A percentile compares a stretch with the other conserved stretches of the same genome.
These are phyloP conservation scores for Diaporthe citriasiana DNA, from an alignment of 2,329 filamentous ascomycete genomes.

Conservation along the genomic window DNA sequence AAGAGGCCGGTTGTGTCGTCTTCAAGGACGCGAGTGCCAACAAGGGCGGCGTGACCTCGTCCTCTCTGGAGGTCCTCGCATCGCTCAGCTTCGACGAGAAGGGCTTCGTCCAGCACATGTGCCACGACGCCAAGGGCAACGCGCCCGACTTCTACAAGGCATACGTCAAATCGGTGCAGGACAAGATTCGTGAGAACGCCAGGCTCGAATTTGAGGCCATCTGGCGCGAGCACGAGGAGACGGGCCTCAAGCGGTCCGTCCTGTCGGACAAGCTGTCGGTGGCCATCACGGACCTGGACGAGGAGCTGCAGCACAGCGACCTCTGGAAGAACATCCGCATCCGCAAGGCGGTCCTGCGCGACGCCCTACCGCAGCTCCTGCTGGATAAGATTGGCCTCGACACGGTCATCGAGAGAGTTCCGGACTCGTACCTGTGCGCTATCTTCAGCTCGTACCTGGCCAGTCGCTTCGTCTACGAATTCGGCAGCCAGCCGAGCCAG, in stretches of 20 bases:
- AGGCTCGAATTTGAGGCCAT: constrained; percentile 97
- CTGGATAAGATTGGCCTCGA: constrained; percentile 92
- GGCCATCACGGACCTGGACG: constrained; percentile 96
- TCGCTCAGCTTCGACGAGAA: constrained; percentile 94
- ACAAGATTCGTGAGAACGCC: constrained; percentile 91
- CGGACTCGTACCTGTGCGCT: constrained; percentile 90
- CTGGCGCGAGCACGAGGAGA: constrained; percentile 92
- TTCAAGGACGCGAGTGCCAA: constrained; percentile 99
- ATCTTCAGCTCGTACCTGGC: constrained; percentile 98
- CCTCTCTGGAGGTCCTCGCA: constrained; percentile 94
- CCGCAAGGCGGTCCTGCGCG: constrained; percentile 81
- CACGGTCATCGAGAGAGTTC: constrained; percentile 87
- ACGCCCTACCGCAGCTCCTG: constrained; percentile 88
- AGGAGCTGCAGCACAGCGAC: constrained; percentile 94
- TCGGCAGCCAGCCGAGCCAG: constrained; percentile 91
- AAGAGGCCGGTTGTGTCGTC: constrained; percentile 93
- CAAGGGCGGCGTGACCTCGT: constrained; percentile 98
- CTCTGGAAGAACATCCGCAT: constrained; percentile 89
- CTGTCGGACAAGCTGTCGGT: constrained; percentile 91
- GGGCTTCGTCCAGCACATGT: constrained; percentile 94
- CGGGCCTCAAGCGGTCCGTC: constrained; percentile 83
- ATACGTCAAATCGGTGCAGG: constrained; percentile 93
- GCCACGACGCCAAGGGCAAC: constrained; percentile 78
- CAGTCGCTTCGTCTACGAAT: constrained; percentile 95
- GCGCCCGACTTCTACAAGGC: constrained; percentile 91